These are phyloP conservation scores for Candida krabiensis DNA, from an alignment of 805 yeast genomes.

Conservation along the genomic window DNA sequence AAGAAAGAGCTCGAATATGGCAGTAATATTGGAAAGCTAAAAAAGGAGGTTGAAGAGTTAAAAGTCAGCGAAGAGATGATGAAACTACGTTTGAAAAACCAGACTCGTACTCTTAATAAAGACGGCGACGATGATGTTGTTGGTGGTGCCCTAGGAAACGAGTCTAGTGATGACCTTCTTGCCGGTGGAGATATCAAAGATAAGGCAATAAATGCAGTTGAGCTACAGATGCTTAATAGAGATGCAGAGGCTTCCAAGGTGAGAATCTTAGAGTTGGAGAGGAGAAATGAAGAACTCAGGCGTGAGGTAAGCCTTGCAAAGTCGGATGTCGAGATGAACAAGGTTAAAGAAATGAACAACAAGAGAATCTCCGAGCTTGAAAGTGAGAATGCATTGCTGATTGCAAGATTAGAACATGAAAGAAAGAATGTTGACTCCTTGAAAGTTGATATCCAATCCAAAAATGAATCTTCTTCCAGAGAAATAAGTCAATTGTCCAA, in stretches of 20 bases:
- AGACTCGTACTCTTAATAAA: conserved; percentile 41
- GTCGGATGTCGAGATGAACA: conserved; percentile 44
- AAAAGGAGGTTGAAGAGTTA: conserved; percentile 60
- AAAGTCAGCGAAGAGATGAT: conserved; percentile 65
- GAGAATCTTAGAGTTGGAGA: conserved; percentile 69
- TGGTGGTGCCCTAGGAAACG: conserved; percentile 13
- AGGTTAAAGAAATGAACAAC: conserved; percentile 40
- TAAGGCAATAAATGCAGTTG: conserved; percentile 43
- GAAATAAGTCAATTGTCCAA: conserved; percentile 48
- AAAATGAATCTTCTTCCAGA: conserved; percentile 39
- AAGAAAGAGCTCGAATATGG: conserved; percentile 52
- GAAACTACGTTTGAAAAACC: conserved; percentile 53
- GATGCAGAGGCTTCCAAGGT: conserved; percentile 73
- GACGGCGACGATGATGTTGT: conserved; percentile 21
- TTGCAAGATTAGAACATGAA: conserved; percentile 56
- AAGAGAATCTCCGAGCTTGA: conserved; percentile 56
- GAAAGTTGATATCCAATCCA: conserved; percentile 26
- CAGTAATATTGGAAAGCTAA: conserved; percentile 51
- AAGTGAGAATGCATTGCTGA: conserved; percentile 64
- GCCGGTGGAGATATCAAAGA: conserved; percentile 13
- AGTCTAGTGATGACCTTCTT: conserved; percentile 4
- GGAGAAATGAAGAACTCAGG: conserved; percentile 73
- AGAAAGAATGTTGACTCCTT: conserved; percentile 33
- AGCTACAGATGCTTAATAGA: conserved; percentile 65
- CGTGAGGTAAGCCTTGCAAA: conserved; percentile 59